Evolutionary conservation across 768 basidiomycete species (phyloP).

Genomic region (Neoboletus magnificus): DNA sequence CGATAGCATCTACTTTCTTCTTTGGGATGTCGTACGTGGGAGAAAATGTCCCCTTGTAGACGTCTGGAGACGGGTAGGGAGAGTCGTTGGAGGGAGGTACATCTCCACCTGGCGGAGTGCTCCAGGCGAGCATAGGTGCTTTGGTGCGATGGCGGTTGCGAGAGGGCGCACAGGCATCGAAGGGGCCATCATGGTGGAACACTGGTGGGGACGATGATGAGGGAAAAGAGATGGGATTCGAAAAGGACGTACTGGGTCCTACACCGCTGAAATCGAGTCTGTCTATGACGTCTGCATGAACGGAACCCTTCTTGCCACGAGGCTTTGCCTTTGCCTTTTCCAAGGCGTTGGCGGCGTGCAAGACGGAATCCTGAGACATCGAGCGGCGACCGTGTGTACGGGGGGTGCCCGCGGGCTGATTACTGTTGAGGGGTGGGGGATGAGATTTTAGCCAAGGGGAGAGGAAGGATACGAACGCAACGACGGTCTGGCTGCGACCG

Average conservation of each 20-base stretch:
- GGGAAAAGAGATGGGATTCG: neutral
- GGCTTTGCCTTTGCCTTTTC: constrained; percentile 49
- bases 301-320: constrained; percentile 66
- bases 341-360: constrained; percentile 35
- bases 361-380: constrained; percentile 47
- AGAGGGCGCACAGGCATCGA: constrained; percentile 88
- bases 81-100: constrained; percentile 37
- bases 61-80: constrained; percentile 50
- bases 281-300: constrained; percentile 88
- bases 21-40: constrained; percentile 59
- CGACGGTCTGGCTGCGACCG: constrained; percentile 56
- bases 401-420: constrained; percentile 19
- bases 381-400: constrained; percentile 42
- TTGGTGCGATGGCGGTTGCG: constrained; percentile 77
- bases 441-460: constrained; percentile 19
- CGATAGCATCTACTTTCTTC: constrained; percentile 85
- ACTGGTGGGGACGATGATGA: constrained; percentile 41
- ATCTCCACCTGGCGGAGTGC: constrained; percentile 37
- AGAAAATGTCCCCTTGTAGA: constrained; percentile 43
- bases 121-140: constrained; percentile 85
- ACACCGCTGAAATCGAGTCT: constrained; percentile 83
- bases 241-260: constrained; percentile 64
- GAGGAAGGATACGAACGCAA: constrained; percentile 19
- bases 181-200: constrained; percentile 92
- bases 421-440: constrained; percentile 12